Evolutionary conservation across 2,329 filamentous ascomycete species (phyloP), one percentile per base, ranked within the genome.

Genomic region (Pyrenochaeta sp.): DNA sequence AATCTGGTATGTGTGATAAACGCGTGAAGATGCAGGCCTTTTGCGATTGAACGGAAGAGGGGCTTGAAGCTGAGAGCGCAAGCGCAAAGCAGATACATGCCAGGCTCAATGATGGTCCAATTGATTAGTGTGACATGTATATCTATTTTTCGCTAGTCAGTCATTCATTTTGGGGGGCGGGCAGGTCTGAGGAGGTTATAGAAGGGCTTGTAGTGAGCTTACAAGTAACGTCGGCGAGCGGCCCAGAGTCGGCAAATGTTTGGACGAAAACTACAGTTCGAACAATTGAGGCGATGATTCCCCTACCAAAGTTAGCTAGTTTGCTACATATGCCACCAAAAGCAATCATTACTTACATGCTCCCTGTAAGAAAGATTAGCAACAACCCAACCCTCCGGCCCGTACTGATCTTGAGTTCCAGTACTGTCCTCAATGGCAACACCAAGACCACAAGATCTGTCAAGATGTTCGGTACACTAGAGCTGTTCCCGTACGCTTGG

Each of bases 321-420:
- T n/a, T 10, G 21, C 36, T 7, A 20, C 12, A 23, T 20, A 4
- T 7, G 14, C 11, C 9, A 27, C 23, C 4, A 39, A 7, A 21
- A 5, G 20, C 9, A 23, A 9, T 14, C 17, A n/a, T 4, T 21
- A 60, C 60, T 60, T 56, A 69, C 63, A 67, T 41, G 36, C 67
- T 68, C n/a, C 68, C 66, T 1, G 58, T 63, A n/a, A 69, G 36
- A 42, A 71, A 71, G 14, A 69, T 69, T 14, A 68, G 39, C 11
- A 69, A 27, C 10, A 71, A 46, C 7, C 65, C 66, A 15, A 64
- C 48, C 30, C 51, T 60, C 15, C 65, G 49, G 3, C 49, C 60
- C 9, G 51, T 40, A 33, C 62, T 64, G 11, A 68, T 51, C 31
- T 67, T 68, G 33, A 71, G 48, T 9, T 53, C 50, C 44, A 63